Base-by-base conservation (phyloP, 306 rosid species). In the Ormosia emarginata region DNA sequence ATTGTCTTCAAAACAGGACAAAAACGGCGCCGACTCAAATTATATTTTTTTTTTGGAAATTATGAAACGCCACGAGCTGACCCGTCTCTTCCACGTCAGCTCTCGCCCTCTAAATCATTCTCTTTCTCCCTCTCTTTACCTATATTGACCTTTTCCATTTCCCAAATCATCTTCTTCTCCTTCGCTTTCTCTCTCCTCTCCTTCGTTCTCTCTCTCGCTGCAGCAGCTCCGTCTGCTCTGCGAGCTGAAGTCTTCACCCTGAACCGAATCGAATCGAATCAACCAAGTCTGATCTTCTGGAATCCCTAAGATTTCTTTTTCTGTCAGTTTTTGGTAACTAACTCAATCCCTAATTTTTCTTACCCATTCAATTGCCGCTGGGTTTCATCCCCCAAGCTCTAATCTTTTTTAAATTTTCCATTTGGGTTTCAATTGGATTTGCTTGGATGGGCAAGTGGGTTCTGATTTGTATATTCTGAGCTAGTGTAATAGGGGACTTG, bases 11-110 rank as follows among this genome's bases (percentile, higher is more conserved):
- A 62, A 37, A 53, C 59, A 49, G 13, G 41, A 64, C 81, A 78
- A 82, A 82, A 82, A 81, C 86, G 63, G 80, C 81, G 87, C 86
- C 85, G 79, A 66, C 81, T 76, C 49, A n/a, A 49, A 70, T 40
- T 9, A 4, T n/a, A n/a, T n/a, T n/a, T n/a, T n/a, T n/a, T n/a
- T n/a, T n/a, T 15, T 14, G 3, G 4, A 55, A 53, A 64, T 11
- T 32, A n/a, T 18, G 10, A 13, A 55, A 62, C 5, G 70, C 55
- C 39, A 32, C 47, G 9, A 83, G 82, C 72, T 70, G 87, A 80
- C 47, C 55, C 2, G 56, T 61, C 15, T 30, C 2, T 33, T 86
- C 89, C 94, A 89, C 84, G 89, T 90, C 78, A 84, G 74, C 71
- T 30, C 81, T 24, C 29, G 24, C 79, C 41, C 2, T 47, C 15